Evolutionary conservation across 306 rosid genomes (phyloP).

Genomic region (Acmispon strigosus): DNA sequence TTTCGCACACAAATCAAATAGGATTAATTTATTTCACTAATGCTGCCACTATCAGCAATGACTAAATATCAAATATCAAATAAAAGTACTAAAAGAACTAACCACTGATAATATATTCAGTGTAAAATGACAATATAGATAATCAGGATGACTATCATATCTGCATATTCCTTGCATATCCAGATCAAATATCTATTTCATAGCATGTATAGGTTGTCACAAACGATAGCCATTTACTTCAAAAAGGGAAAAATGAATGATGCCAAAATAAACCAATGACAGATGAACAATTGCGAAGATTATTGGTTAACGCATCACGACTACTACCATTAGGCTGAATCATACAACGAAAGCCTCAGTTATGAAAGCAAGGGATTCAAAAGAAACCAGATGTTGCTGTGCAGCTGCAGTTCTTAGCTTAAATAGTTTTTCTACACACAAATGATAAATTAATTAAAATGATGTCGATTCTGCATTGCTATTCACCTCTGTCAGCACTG

Average conservation of each 20-base stretch:
- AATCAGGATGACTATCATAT: no score
- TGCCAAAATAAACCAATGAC: not conserved
- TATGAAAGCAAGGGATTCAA: not conserved
- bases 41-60: not conserved
- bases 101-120: not conserved
- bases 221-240: not conserved
- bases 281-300: not conserved
- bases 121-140: not conserved
- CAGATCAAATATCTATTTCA: not conserved
- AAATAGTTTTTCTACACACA: no score
- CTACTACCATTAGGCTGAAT: not conserved
- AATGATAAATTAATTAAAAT: no score
- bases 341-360: not conserved
- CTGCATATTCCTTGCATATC: not conserved
- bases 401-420: no score
- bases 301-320: not conserved
- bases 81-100: not conserved
- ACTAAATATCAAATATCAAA: not conserved
- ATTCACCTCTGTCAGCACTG: no score
- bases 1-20: not conserved
- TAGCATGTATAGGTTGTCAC: not conserved
- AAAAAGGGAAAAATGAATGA: not conserved
- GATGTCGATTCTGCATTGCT: not conserved
- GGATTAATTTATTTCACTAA: not conserved
- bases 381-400: not conserved